These are phyloP conservation scores for Purshia tridentata DNA, from an alignment of 306 rosid species.

Conservation along the genomic window DNA sequence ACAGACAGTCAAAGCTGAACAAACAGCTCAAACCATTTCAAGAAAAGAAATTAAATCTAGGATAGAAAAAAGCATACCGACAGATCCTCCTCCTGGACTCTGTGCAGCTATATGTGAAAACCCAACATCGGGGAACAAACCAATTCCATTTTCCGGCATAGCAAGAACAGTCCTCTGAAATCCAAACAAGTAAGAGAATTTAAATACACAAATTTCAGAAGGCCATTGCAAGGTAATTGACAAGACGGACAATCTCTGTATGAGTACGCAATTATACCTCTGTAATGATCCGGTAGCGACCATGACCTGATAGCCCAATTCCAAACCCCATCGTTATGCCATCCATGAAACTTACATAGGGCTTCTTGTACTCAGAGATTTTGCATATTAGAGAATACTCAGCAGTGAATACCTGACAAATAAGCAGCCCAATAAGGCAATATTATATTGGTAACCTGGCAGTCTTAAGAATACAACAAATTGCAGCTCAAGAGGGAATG, in stretches of 20 bases:
- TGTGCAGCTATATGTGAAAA: slow-evolving; percentile 89
- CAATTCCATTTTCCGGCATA: slow-evolving; percentile 99
- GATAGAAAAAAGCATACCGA: slow-evolving; percentile 53
- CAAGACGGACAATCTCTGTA: slow-evolving; percentile 5
- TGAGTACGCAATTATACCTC: slow-evolving; percentile 55
- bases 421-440: slow-evolving; percentile 14
- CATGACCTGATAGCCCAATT: slow-evolving; percentile 95
- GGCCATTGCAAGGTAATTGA: slow-evolving; percentile 3
- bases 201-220: slow-evolving; percentile 11
- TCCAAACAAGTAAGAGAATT: background rate
- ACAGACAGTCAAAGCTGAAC: background rate
- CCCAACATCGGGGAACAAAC: slow-evolving; percentile 95
- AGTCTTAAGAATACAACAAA: slow-evolving; percentile 23
- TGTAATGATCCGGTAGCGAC: slow-evolving; percentile 82
- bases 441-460: slow-evolving; percentile 24
- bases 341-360: slow-evolving; percentile 91
- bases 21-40: background rate
- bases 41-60: slow-evolving; percentile 8
- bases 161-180: slow-evolving; percentile 91
- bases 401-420: slow-evolving; percentile 78
- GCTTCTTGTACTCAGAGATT: slow-evolving; percentile 83
- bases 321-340: slow-evolving; percentile 99
- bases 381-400: slow-evolving; percentile 96
- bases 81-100: slow-evolving; percentile 95
- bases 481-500: background rate